Evolutionary conservation across 75 land plant genomes (phyloP).

Genomic region (Larix kaempferi): DNA sequence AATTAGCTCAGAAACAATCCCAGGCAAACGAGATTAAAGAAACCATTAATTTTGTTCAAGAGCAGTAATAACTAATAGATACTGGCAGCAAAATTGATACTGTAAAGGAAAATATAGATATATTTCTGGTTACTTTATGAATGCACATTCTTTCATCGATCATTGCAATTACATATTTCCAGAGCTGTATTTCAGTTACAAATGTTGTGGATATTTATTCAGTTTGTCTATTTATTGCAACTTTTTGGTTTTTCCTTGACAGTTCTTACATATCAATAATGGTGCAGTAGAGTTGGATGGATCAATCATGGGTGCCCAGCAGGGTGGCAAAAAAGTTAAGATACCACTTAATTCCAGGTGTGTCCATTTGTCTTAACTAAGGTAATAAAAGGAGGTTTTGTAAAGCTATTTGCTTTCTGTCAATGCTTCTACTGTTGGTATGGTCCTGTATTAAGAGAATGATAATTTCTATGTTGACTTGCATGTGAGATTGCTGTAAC

Average conservation of each 20-base stretch:
- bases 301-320: conserved; percentile 72
- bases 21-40: neutral
- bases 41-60: neutral
- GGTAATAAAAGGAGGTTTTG: neutral
- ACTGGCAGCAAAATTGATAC: neutral
- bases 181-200: neutral
- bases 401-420: neutral
- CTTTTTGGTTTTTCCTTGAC: conserved; percentile 13
- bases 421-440: neutral
- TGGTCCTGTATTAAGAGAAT: neutral
- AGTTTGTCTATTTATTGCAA: neutral
- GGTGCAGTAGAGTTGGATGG: conserved; percentile 90
- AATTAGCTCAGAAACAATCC: neutral
- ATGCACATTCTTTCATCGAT: neutral
- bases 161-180: neutral
- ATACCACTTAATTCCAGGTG: conserved; percentile 96
- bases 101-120: neutral
- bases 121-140: neutral
- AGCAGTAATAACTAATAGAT: neutral
- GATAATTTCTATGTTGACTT: neutral
- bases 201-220: neutral
- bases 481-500: no score
- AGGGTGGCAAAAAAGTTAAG: conserved; percentile 78
- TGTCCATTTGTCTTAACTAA: neutral
- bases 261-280: conserved; percentile 87